Conservation (phyloP, 2,329 filamentous ascomycete genomes). For the Aureobasidium sp. region DNA sequence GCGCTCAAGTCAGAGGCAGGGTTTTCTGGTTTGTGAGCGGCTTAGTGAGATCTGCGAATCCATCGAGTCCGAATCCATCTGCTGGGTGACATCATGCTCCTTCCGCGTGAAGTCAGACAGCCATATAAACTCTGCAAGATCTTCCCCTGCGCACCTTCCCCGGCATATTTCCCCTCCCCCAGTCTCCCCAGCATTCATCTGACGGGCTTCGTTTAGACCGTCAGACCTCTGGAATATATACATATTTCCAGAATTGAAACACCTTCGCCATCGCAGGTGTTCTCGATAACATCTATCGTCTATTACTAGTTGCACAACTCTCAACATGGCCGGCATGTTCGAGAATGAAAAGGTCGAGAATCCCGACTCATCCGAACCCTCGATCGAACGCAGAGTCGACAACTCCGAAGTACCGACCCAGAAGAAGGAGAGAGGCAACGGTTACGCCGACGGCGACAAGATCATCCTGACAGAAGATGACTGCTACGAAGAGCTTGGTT, state of each 20-base stretch:
- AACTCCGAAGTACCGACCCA: constrained; percentile 7
- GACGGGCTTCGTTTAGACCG: background rate
- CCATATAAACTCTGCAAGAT: background rate
- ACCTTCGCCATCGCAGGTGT: background rate
- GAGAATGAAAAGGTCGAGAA: constrained; percentile 14
- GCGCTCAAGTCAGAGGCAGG: background rate
- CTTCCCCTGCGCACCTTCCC: background rate
- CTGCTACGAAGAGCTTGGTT: constrained; percentile 43
- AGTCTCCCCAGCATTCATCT: background rate
- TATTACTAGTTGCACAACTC: background rate
- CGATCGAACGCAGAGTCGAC: constrained; percentile 12
- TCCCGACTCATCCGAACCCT: constrained; percentile 3
- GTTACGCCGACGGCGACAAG: background rate
- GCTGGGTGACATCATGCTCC: constrained; percentile 6
- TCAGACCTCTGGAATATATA: background rate
- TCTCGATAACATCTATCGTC: background rate
- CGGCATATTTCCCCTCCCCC: background rate
- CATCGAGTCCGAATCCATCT: background rate
- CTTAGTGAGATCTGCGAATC: background rate
- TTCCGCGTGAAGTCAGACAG: background rate
- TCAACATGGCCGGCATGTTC: constrained; percentile 8
- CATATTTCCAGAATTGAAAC: background rate
- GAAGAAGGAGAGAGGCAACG: constrained; percentile 9
- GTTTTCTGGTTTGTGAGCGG: background rate
- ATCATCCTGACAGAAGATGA: constrained; percentile 13